Evolutionary conservation across 2,329 filamentous ascomycete genomes (phyloP).

Genomic region (Acarospora socialis): DNA sequence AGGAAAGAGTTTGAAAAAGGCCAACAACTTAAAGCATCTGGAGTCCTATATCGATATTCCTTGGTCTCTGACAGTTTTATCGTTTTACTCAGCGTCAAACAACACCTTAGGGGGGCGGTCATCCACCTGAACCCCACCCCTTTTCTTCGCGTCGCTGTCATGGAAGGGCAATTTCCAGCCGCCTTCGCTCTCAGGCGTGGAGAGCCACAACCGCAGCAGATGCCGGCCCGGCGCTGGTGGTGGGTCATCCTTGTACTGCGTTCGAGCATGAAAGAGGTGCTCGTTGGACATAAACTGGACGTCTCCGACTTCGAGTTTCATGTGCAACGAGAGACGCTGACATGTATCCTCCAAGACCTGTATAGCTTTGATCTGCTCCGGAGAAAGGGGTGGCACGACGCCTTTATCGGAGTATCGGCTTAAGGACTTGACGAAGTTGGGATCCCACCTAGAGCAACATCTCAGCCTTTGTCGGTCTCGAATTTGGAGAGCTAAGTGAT

Average conservation of each 20-base stretch:
- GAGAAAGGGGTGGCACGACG: constrained; percentile 17
- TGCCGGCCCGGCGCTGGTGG: constrained; percentile 14
- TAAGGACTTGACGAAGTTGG: constrained; percentile 16
- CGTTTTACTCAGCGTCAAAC: constrained; percentile 1
- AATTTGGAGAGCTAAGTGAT: not conserved
- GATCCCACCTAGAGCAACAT: constrained; percentile 4
- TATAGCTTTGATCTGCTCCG: constrained; percentile 17
- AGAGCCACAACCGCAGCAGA: constrained; percentile 19
- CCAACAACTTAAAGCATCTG: too few species aligned
- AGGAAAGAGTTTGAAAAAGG: too few species aligned
- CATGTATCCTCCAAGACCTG: constrained; percentile 18
- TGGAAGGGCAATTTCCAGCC: constrained; percentile 19
- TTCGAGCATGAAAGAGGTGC: constrained; percentile 19
- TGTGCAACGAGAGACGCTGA: constrained; percentile 16
- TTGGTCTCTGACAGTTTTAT: constrained; percentile 8
- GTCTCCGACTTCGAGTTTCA: constrained; percentile 18
- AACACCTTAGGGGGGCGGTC: constrained; percentile 13
- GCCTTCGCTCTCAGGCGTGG: constrained; percentile 16
- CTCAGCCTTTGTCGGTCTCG: not conserved
- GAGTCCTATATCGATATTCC: too few species aligned
- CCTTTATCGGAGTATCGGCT: constrained; percentile 1
- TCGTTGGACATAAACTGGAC: constrained; percentile 19
- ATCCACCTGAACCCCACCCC: constrained; percentile 19
- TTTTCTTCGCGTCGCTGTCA: constrained; percentile 18
- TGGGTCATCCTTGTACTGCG: constrained; percentile 18